phyloP scores from a whole-genome alignment of 495 filamentous ascomycete genomes.

The Lindgomyces ingoldianus region DNA sequence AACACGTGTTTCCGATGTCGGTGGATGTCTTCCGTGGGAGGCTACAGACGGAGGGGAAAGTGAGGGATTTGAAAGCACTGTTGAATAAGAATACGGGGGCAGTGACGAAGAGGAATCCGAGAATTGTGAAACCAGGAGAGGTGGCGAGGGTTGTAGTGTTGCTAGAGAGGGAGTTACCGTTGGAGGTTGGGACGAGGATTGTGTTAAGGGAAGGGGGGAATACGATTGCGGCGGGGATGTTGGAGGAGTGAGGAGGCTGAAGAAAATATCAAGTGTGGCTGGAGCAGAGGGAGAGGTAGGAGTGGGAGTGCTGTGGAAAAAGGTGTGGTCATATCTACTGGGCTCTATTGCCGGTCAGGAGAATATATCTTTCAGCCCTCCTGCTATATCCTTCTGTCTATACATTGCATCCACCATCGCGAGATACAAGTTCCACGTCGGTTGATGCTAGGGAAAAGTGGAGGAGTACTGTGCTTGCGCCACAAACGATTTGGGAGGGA shows the following conservation, averaged over 20 bases:
- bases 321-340: too few relatives aligned
- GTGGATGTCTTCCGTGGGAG: slow-evolving; percentile 87
- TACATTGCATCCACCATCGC: too few relatives aligned
- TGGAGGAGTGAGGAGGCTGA: slow-evolving; percentile 43
- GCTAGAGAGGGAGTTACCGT: slow-evolving; percentile 71
- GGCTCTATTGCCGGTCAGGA: too few relatives aligned
- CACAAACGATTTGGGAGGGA: too few relatives aligned
- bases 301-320: too few relatives aligned
- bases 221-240: slow-evolving; percentile 82
- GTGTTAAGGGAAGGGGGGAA: slow-evolving; percentile 78
- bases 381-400: too few relatives aligned
- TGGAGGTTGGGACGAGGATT: slow-evolving; percentile 75
- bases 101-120: slow-evolving; percentile 78
- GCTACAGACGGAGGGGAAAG: slow-evolving; percentile 73
- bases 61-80: slow-evolving; percentile 66
- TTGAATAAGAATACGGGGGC: slow-evolving; percentile 74
- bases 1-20: slow-evolving; percentile 81
- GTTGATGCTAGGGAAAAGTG: too few relatives aligned
- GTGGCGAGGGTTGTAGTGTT: slow-evolving; percentile 70
- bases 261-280: neutral
- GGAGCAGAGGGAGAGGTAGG: neutral
- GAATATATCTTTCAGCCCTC: too few relatives aligned
- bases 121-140: slow-evolving; percentile 71
- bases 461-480: too few relatives aligned
- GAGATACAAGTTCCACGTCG: too few relatives aligned